Conservation (phyloP, 176 grass and related monocot genomes). For the Chloris gayana region DNA sequence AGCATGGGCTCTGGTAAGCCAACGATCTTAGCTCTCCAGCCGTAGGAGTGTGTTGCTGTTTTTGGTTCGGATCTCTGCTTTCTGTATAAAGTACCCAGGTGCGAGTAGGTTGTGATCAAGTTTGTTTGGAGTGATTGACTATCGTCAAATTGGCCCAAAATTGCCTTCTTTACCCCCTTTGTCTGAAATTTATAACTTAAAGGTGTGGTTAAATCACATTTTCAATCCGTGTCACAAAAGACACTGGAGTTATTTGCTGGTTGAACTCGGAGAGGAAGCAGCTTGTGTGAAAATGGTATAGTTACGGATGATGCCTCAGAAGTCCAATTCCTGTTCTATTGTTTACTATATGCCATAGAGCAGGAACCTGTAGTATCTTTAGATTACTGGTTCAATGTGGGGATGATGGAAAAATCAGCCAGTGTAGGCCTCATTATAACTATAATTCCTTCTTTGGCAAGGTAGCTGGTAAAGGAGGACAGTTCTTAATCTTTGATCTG, state of each 20-base stretch:
- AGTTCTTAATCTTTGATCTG: not conserved
- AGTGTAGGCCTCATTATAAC: not conserved
- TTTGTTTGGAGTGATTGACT: not conserved
- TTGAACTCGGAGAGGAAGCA: not conserved
- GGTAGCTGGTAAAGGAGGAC: too few species aligned
- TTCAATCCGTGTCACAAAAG: not conserved
- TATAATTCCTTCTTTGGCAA: not conserved
- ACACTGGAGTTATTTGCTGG: not conserved
- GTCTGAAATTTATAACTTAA: not conserved
- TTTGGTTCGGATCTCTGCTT: constrained; percentile 31
- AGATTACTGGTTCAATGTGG: not conserved
- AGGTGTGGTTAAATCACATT: not conserved
- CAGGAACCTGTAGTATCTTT: not conserved
- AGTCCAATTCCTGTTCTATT: not conserved
- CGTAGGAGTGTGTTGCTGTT: not conserved
- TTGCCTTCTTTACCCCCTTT: not conserved
- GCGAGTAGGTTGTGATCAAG: not conserved
- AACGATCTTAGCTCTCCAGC: not conserved
- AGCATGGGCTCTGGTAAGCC: constrained; percentile 89
- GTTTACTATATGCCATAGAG: not conserved
- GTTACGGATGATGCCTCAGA: not conserved
- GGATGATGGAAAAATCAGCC: not conserved
- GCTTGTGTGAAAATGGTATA: not conserved
- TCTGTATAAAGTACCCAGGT: not conserved
- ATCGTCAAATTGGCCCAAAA: not conserved